Percentiles rank a stretch among this genome's conserved stretches.
Conservation (phyloP, 2,329 filamentous ascomycete genomes). For the Cytospora piceae region DNA sequence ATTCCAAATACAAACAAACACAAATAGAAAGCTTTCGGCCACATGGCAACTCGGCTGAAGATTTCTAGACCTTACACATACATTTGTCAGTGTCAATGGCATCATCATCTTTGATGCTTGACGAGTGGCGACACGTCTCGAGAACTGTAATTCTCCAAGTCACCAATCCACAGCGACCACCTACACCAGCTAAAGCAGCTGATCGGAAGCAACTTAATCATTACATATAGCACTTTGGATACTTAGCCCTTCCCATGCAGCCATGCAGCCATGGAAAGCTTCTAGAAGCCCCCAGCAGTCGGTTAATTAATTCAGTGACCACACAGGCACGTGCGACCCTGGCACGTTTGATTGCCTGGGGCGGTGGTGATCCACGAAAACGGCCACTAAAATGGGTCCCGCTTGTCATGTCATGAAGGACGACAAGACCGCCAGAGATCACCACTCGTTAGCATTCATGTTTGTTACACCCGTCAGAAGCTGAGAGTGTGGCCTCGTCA, state of each 20-base stretch:
- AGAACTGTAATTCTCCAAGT: no score
- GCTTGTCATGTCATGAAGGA: conserved; percentile 13
- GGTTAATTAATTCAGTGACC: neutral
- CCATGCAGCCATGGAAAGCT: neutral
- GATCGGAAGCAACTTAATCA: no score
- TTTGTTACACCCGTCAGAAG: neutral
- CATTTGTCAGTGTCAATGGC: no score
- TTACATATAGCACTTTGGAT: no score
- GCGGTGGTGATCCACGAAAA: neutral
- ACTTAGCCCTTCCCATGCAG: no score
- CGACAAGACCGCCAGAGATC: neutral
- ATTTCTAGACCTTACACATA: neutral
- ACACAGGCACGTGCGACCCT: neutral
- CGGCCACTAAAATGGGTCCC: conserved; percentile 22
- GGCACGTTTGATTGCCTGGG: neutral
- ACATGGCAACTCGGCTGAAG: neutral
- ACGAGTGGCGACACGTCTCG: no score
- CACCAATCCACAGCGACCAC: no score
- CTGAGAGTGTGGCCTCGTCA: neutral
- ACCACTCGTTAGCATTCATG: neutral
- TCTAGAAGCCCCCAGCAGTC: neutral
- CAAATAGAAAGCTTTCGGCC: no score
- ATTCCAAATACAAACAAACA: neutral
- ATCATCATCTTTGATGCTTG: no score
- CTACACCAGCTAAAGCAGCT: no score